Base-by-base conservation (phyloP, 352 stramenopile species). In the Phytophthora tentaculata region DNA sequence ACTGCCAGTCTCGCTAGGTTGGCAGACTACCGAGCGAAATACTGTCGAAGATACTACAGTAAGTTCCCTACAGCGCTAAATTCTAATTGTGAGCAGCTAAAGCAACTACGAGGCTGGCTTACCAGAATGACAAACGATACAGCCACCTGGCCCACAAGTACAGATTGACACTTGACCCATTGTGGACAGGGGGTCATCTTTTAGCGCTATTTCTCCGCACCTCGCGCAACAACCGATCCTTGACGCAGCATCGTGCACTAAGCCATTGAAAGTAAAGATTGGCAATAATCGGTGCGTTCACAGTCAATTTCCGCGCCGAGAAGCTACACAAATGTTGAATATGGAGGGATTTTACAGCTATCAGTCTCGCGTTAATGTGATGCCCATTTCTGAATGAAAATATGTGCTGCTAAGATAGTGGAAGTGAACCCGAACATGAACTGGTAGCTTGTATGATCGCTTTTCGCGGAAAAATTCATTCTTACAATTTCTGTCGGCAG, bases 1-100 rank as follows among this genome's bases (percentile, higher is more conserved):
- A 68, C 43, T 51, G 29, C 29, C 29, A 55, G 14, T 51, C 29
- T 57, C 51, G 39, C 41, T 61, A 67, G 51, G 60, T 16, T 61
- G 60, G 60, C 50, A 61, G 61, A 39, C 50, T 67, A 61, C 41
- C 61, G 51, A 52, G 60, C 44, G 0, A 14, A 35, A 1, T 16
- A 22, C 41, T 22, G 41, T 19, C 39, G 52, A 19, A 28, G 32
- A 45, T 43, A 43, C 7, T 61, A 19, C 41, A 56, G 60, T 61
- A 49, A 28, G 43, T 19, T 10, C 37, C 6, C 51, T 68, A 29
- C 51, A 51, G 26, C 20, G 51, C 41, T 51, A 67, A 44, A 8
- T 16, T 47, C 44, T 52, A 4, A 0, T 57, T 32, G 44, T n/a
- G 29, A 29, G 44, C 44, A 23, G 43, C 8, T 4, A 10, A 5